These are phyloP conservation scores for Penicillium concentricum DNA, from an alignment of 2,329 filamentous ascomycete genomes.

Conservation along the genomic window DNA sequence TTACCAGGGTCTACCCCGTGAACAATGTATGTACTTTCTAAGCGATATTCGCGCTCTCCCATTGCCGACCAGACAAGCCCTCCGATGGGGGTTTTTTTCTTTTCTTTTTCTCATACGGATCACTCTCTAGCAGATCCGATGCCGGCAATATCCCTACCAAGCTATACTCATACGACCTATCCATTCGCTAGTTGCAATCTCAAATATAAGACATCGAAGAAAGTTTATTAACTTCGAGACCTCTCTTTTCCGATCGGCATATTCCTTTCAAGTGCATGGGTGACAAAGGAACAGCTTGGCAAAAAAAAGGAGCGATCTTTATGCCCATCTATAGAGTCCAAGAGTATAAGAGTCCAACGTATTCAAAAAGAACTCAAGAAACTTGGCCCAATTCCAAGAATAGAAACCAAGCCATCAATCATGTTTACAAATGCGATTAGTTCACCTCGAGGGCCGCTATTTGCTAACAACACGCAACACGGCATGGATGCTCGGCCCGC, in stretches of 20 bases:
- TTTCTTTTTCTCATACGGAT: neutral
- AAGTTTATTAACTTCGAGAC: neutral
- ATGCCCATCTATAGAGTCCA: neutral
- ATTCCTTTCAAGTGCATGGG: neutral
- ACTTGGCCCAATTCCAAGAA: neutral
- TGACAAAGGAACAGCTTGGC: neutral
- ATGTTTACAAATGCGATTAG: neutral
- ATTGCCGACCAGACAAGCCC: neutral
- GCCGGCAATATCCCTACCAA: neutral
- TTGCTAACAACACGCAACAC: conserved; percentile 1
- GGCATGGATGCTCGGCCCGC: conserved; percentile 23
- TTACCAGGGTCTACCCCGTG: neutral
- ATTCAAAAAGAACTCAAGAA: neutral
- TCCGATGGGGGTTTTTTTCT: neutral
- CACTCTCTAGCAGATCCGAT: neutral
- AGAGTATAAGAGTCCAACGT: neutral
- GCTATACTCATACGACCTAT: neutral
- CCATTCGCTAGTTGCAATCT: neutral
- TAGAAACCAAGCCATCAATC: neutral
- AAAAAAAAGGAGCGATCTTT: neutral
- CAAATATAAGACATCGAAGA: neutral
- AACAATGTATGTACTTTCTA: neutral
- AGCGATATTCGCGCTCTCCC: neutral
- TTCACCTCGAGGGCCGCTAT: conserved; percentile 1
- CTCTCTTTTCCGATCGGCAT: neutral